Base-by-base conservation (phyloP, 306 rosid species). In the Lablab purpureus region DNA sequence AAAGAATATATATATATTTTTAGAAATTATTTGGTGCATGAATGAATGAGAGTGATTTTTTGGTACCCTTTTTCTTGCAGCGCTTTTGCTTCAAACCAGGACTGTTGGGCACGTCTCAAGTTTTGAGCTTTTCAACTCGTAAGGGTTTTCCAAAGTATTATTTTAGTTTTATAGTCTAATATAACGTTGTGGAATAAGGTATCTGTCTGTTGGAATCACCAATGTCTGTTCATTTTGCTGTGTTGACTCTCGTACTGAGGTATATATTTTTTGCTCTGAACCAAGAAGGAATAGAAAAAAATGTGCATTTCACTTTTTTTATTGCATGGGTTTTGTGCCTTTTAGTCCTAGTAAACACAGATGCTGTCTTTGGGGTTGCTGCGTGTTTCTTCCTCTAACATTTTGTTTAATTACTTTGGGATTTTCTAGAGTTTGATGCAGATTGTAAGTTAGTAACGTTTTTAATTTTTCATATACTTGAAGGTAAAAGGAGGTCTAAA, bases 401-500 rank as follows among this genome's bases (percentile, higher is more conserved):
- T 43, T 65, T 12, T 72, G 15, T 0, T 28, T 7, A 1, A 7
- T 17, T 63, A 7, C 13, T 74, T 62, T 28, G 14, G 67, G 73
- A 14, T 13, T 65, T n/a, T 10, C 13, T n/a, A 10, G 45, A 67
- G 67, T 76, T 60, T 77, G 30, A 34, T 14, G 37, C 80, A 75
- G 36, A 36, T 59, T 45, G 17, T 0, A 43, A 43, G 73, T 63
- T 80, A 0, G 13, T 23, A 3, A 1, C 27, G 0, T 4, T 25
- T 34, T 32, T 19, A 2, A 18, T 37, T 70, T 73, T 25, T 72
- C 8, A 4, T 68, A 37, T 84, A 34, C 47, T 27, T 34, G 69
- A 82, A 95, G 97, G 96, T 74, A 86, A 14, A 81, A 88, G 75
- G 87, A 74, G 79, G 23, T 78, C 90, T 32, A 95, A 91, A 84